Evolutionary conservation across 2,329 filamentous ascomycete genomes (phyloP).

Genomic region (Colletotrichum tamarilloi): DNA sequence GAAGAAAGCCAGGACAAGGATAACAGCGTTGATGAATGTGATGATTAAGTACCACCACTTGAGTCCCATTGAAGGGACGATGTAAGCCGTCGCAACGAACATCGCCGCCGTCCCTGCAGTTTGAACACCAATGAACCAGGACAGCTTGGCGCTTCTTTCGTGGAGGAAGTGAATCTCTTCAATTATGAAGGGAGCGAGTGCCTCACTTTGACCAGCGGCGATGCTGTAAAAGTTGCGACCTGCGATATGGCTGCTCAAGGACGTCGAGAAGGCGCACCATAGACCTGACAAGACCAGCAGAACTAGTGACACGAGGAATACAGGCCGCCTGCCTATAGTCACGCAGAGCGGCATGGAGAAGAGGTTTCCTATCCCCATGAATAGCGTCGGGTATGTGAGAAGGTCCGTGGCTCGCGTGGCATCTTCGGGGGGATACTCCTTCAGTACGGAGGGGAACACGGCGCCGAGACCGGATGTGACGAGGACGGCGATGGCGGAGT

Average conservation of each 20-base stretch:
- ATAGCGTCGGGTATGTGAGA: conserved; percentile 46
- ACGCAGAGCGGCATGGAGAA: conserved; percentile 46
- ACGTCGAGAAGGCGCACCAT: conserved; percentile 17
- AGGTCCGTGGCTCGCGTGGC: conserved; percentile 38
- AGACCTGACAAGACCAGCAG: conserved; percentile 42
- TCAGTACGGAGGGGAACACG: conserved; percentile 34
- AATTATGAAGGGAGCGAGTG: conserved; percentile 38
- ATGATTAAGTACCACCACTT: conserved; percentile 41
- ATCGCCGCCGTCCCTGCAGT: conserved; percentile 31
- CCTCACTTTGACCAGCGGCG: conserved; percentile 47
- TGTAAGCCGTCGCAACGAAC: conserved; percentile 38
- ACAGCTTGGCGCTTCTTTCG: conserved; percentile 33
- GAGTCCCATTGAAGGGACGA: conserved; percentile 34
- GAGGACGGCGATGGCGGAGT: conserved; percentile 34
- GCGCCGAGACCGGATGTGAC: conserved; percentile 36
- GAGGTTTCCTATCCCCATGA: conserved; percentile 43
- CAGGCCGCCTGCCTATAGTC: conserved; percentile 44
- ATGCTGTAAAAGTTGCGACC: conserved; percentile 44
- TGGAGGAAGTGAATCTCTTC: conserved; percentile 41
- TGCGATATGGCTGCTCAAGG: conserved; percentile 34
- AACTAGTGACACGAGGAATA: conserved; percentile 43
- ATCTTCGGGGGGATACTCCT: conserved; percentile 30
- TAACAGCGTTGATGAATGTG: conserved; percentile 33
- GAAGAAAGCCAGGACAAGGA: conserved; percentile 29
- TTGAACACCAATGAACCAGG: conserved; percentile 38